Evolutionary conservation across 177 flowering plant genomes (phyloP).

Genomic region (Telopea speciosissima): DNA sequence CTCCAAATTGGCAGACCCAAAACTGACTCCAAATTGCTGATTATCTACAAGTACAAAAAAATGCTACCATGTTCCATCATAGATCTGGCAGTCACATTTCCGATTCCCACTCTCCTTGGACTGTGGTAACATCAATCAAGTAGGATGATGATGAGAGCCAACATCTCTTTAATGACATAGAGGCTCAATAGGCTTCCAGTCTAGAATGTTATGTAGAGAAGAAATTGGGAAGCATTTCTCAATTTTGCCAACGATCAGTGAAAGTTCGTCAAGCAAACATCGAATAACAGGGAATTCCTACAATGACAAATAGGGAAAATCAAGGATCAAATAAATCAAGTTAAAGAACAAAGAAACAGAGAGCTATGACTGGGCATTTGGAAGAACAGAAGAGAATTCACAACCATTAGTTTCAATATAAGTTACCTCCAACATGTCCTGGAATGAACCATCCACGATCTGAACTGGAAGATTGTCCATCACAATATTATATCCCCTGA

Average conservation of each 20-base stretch:
- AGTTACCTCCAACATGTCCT: constrained; percentile 22
- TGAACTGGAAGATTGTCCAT: constrained; percentile 23
- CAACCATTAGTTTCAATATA: not conserved
- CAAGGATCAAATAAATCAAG: not conserved
- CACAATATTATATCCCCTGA: constrained; percentile 30
- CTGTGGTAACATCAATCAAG: no score
- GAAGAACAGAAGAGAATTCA: not conserved
- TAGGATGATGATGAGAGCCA: no score
- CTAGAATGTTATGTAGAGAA: constrained; percentile 1
- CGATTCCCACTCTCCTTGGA: no score
- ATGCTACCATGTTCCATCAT: no score
- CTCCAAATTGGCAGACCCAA: no score
- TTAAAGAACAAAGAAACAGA: not conserved
- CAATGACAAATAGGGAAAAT: constrained; percentile 8
- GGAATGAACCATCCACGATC: constrained; percentile 23
- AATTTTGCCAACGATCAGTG: constrained; percentile 17
- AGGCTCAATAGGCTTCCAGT: not conserved
- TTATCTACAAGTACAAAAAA: no score
- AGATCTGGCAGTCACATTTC: no score
- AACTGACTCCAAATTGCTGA: no score
- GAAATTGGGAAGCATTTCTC: constrained; percentile 1
- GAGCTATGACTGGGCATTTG: not conserved
- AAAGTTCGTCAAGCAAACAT: constrained; percentile 24
- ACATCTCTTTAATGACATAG: no score
- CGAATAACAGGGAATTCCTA: constrained; percentile 37